Conservation (phyloP, 129 eudicot genomes). For the Centella asiatica region DNA sequence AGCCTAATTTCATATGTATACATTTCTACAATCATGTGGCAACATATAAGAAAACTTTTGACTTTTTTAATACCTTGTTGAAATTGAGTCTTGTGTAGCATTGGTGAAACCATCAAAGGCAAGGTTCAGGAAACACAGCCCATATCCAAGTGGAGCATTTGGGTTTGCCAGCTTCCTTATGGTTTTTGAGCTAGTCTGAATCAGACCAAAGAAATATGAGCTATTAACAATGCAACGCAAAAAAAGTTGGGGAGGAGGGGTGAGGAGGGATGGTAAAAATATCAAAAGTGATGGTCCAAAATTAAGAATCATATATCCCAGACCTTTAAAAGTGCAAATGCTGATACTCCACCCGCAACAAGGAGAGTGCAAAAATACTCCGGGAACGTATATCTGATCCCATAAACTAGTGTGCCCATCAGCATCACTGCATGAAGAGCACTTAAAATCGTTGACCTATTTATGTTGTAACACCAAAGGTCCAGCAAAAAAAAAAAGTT, state of each 20-base stretch:
- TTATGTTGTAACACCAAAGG: too few relatives aligned
- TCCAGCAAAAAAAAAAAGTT: not conserved
- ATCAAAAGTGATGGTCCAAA: not conserved
- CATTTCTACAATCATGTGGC: not conserved
- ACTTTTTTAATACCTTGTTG: slow-evolving; percentile 60
- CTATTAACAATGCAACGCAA: not conserved
- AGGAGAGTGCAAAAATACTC: slow-evolving; percentile 87
- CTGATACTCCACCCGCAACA: slow-evolving; percentile 96
- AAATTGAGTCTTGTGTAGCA: slow-evolving; percentile 92
- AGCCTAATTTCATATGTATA: not conserved
- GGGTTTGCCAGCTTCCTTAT: slow-evolving; percentile 93
- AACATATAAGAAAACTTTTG: not conserved
- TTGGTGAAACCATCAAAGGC: slow-evolving; percentile 98
- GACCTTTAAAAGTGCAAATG: slow-evolving; percentile 86
- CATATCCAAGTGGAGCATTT: slow-evolving; percentile 92
- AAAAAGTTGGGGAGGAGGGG: too few relatives aligned
- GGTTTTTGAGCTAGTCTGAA: slow-evolving; percentile 95
- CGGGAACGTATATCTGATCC: slow-evolving; percentile 73
- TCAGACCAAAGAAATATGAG: slow-evolving; percentile 3
- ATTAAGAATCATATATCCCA: not conserved
- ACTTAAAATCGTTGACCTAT: too few relatives aligned
- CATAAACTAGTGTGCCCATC: slow-evolving; percentile 93
- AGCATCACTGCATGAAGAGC: slow-evolving; percentile 73
- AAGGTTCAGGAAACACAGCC: slow-evolving; percentile 82
- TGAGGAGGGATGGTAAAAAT: not conserved